Conservation (phyloP, 306 rosid genomes). For the Canavalia ensiformis region DNA sequence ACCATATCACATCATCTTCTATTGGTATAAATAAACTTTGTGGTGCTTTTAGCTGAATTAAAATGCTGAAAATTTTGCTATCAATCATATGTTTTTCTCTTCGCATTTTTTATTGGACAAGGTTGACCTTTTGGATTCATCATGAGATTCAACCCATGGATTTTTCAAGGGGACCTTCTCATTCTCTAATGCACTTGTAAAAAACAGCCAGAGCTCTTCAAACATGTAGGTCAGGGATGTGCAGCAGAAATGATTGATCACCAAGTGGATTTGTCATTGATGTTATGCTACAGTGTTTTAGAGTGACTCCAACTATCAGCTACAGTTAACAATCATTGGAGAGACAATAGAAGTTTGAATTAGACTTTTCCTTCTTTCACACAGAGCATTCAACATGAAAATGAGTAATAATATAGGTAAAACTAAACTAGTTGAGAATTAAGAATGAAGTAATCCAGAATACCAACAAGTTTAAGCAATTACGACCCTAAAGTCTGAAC, state of each 20-base stretch:
- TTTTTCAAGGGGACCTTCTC: background rate
- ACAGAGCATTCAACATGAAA: conserved; percentile 18
- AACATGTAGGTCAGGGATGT: conserved; percentile 12
- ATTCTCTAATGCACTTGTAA: conserved; percentile 1
- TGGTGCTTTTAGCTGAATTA: conserved; percentile 12
- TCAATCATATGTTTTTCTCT: conserved; percentile 2
- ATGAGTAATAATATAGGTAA: background rate
- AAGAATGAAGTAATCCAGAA: conserved; percentile 14
- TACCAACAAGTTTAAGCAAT: conserved; percentile 6
- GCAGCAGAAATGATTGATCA: conserved; percentile 7
- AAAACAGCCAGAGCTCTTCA: background rate
- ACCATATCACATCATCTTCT: background rate
- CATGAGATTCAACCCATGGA: background rate
- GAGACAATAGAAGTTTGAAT: conserved; percentile 20
- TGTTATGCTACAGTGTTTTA: conserved; percentile 21
- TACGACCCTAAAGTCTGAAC: conserved; percentile 14
- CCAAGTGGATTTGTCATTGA: background rate
- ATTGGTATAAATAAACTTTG: background rate
- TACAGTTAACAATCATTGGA: conserved; percentile 5
- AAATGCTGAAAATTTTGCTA: background rate
- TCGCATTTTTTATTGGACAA: background rate
- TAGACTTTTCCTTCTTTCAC: background rate
- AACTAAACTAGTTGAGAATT: background rate
- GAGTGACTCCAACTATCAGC: conserved; percentile 6
- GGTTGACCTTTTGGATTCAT: conserved; percentile 3